Conservation (phyloP, 2,329 filamentous ascomycete species). For the Trichoderma guizhouense region DNA sequence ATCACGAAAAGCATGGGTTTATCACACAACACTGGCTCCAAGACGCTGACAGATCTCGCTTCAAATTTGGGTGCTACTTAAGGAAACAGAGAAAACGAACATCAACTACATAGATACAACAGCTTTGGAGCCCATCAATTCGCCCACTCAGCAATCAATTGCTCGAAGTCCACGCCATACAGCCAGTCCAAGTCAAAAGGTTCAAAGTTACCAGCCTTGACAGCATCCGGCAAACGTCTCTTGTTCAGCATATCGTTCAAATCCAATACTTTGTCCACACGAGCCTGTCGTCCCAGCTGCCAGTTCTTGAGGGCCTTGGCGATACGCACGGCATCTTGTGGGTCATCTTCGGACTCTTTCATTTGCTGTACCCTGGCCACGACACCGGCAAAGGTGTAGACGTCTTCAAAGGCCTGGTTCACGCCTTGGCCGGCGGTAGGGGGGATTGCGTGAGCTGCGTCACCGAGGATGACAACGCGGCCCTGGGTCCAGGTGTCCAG, state of each 20-base stretch:
- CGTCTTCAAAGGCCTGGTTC: constrained; percentile 50
- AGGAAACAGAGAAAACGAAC: too few relatives aligned
- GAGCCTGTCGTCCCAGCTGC: constrained; percentile 46
- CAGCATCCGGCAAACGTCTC: constrained; percentile 41
- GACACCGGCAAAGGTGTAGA: constrained; percentile 43
- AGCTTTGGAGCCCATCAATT: neutral
- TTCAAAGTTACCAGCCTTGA: constrained; percentile 23
- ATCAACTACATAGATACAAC: neutral
- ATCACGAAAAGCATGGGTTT: neutral
- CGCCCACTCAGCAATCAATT: constrained; percentile 30
- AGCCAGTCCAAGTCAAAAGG: constrained; percentile 41
- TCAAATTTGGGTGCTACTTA: neutral
- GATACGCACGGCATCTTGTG: neutral
- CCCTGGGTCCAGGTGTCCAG: constrained; percentile 41
- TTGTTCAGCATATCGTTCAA: constrained; percentile 48
- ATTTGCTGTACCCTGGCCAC: constrained; percentile 28
- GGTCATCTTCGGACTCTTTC: constrained; percentile 18
- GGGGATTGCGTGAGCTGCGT: constrained; percentile 48
- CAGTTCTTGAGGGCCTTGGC: constrained; percentile 37
- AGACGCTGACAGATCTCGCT: neutral
- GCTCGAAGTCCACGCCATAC: constrained; percentile 39
- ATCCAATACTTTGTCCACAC: constrained; percentile 45
- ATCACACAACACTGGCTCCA: neutral
- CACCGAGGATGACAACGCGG: constrained; percentile 45
- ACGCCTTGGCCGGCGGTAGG: constrained; percentile 46